Percentiles rank a stretch among this genome's conserved stretches.
These are phyloP conservation scores for Calycina herbarum DNA, from an alignment of 2,329 filamentous ascomycete genomes.

Conservation along the genomic window DNA sequence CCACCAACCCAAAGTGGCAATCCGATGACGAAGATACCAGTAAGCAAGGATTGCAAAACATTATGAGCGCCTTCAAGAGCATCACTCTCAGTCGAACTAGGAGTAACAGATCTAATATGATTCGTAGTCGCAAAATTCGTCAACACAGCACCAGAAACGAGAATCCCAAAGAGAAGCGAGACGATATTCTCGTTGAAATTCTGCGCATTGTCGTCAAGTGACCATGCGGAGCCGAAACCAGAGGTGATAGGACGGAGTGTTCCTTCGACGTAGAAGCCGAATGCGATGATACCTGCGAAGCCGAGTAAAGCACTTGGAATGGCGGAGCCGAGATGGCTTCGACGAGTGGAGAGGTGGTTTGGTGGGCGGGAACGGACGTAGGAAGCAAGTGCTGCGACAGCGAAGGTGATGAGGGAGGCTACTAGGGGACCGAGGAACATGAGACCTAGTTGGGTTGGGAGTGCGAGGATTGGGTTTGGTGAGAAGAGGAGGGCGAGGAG, in stretches of 20 bases:
- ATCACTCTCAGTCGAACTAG: not conserved
- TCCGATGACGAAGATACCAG: conserved; percentile 28
- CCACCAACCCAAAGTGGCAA: conserved; percentile 26
- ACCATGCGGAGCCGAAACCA: conserved; percentile 15
- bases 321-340: conserved; percentile 12
- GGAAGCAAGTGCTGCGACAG: conserved; percentile 16
- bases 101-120: conserved; percentile 1
- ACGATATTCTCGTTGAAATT: conserved; percentile 24
- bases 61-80: conserved; percentile 13
- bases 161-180: conserved; percentile 25
- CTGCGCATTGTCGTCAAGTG: conserved; percentile 13
- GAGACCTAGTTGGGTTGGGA: conserved; percentile 43
- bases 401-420: conserved; percentile 23
- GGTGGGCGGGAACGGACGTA: conserved; percentile 15
- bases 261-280: conserved; percentile 24
- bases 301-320: conserved; percentile 21
- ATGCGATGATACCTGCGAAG: conserved; percentile 21
- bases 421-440: conserved; percentile 40
- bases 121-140: conserved; percentile 10
- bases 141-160: conserved; percentile 18
- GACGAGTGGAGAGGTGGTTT: conserved; percentile 14
- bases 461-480: conserved; percentile 45
- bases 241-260: conserved; percentile 6
- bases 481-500: conserved; percentile 51
- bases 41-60: conserved; percentile 22